Base-by-base conservation (phyloP, 768 basidiomycete genomes). In the Rhodotorula diobovata region DNA sequence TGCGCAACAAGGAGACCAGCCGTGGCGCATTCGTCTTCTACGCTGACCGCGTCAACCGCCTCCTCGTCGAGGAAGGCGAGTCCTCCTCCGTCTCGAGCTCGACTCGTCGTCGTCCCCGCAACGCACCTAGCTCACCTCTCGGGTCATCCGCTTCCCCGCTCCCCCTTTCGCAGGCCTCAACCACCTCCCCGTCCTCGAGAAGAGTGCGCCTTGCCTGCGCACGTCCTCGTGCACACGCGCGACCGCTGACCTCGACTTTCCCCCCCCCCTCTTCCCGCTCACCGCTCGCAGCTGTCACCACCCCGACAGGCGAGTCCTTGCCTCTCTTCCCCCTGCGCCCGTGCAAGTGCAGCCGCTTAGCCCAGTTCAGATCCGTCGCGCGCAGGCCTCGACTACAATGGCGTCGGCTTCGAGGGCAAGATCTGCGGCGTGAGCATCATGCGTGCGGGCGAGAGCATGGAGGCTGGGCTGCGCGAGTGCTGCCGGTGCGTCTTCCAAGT, bases 371-470 rank as follows among this genome's bases (percentile, higher is more conserved):
- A 76, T 5, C n/a, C 11, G 14, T 8, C 41, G 2, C 76, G 77
- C 63, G 89, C 80, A 87, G 93, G 93, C 62, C 85, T 87, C 62
- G 84, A 84, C 15, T 96, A 94, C 79, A 86, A 91, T 67, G 95
- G 95, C 28, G 92, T 97, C 4, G 89, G 91, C 0, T 99, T 99
- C 78, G 89, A 95, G 78, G 95, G 95, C 12, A 91, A 92, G 83
- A 78, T 77, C 56, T 76, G 74, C 48, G 76, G 76, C 34, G 76
- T 77, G 37, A 68, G 68, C 10, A 76, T 77, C 68, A 77, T 97
- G 77, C 85, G 95, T 25, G 93, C 93, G 15, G 95, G 95, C 74
- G 92, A 95, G 90, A 93, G 94, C 3, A 99, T 99, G 95, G 95
- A 99, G 81, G 91, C 91, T 21, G 96, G 95, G 50, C 83, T 99